These are phyloP conservation scores for Plasmopara viticola DNA, from an alignment of 352 stramenopile species.

Conservation along the genomic window DNA sequence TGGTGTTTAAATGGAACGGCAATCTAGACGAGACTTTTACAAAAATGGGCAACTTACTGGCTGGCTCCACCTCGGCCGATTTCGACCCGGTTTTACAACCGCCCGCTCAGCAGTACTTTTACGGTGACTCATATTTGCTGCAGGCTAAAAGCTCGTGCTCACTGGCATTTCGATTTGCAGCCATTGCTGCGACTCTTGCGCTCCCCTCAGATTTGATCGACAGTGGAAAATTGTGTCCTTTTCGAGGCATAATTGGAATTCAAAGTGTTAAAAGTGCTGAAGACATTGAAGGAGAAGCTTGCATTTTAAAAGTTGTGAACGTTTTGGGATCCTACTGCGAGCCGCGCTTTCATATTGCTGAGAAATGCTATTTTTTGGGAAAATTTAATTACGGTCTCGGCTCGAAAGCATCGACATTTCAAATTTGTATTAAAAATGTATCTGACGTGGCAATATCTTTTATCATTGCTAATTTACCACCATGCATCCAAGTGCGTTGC, in stretches of 20 bases:
- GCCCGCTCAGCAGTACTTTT: conserved; percentile 31
- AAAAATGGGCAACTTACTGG: conserved; percentile 16
- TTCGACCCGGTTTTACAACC: not conserved
- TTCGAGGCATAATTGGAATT: conserved; percentile 66
- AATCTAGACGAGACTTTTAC: conserved; percentile 3
- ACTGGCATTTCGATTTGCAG: conserved; percentile 67
- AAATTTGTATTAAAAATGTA: conserved; percentile 57
- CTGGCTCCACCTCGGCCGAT: conserved; percentile 21
- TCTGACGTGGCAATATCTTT: conserved; percentile 62
- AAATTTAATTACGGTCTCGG: conserved; percentile 80
- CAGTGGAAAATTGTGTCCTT: conserved; percentile 44
- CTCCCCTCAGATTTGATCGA: conserved; percentile 53
- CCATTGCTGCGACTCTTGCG: conserved; percentile 46
- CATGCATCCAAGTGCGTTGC: conserved; percentile 43
- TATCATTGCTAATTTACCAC: conserved; percentile 46
- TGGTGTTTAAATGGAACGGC: conserved; percentile 52
- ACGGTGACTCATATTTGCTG: conserved; percentile 40
- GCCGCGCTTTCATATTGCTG: conserved; percentile 42
- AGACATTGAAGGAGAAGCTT: conserved; percentile 30
- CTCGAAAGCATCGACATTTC: conserved; percentile 66
- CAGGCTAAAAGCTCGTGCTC: conserved; percentile 38
- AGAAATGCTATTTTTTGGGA: conserved; percentile 53
- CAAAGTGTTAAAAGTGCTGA: conserved; percentile 46
- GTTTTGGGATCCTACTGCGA: conserved; percentile 61
- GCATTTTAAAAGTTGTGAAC: conserved; percentile 60